These are phyloP conservation scores for Geotrichum reessii DNA, from an alignment of 1,139 yeast species.

Conservation along the genomic window DNA sequence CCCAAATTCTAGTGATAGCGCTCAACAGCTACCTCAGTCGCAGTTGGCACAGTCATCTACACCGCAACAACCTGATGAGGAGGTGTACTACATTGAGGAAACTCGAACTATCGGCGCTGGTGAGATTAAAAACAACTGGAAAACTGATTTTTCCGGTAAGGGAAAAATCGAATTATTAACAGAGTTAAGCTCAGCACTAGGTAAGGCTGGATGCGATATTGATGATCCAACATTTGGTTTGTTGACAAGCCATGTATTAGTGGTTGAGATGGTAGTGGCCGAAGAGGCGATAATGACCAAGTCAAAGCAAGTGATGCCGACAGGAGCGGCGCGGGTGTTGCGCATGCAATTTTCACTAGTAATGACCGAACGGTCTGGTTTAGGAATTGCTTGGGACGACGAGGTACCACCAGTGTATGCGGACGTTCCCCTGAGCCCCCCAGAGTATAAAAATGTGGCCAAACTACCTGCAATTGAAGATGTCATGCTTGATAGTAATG, in stretches of 20 bases:
- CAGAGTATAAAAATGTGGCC: slow-evolving; percentile 50
- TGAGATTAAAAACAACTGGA: slow-evolving; percentile 88
- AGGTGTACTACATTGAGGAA: slow-evolving; percentile 56
- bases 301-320: slow-evolving; percentile 40
- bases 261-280: slow-evolving; percentile 86
- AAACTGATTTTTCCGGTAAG: slow-evolving; percentile 70
- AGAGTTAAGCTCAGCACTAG: slow-evolving; percentile 38
- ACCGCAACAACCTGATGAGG: slow-evolving; percentile 1
- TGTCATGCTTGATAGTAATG: slow-evolving; percentile 10
- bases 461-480: slow-evolving; percentile 31
- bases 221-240: slow-evolving; percentile 80
- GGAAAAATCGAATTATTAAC: slow-evolving; percentile 63
- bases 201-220: slow-evolving; percentile 36
- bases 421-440: slow-evolving; percentile 83
- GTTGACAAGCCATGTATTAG: slow-evolving; percentile 63
- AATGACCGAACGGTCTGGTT: slow-evolving; percentile 84
- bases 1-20: neutral
- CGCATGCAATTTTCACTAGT: slow-evolving; percentile 86
- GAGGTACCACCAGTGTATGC: slow-evolving; percentile 97
- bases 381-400: slow-evolving; percentile 98
- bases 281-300: slow-evolving; percentile 57
- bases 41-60: neutral
- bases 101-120: slow-evolving; percentile 68
- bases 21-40: neutral
- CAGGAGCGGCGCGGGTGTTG: slow-evolving; percentile 91